These are phyloP conservation scores for Beauveria sp. DNA, from an alignment of 2,329 filamentous ascomycete species.

Conservation along the genomic window DNA sequence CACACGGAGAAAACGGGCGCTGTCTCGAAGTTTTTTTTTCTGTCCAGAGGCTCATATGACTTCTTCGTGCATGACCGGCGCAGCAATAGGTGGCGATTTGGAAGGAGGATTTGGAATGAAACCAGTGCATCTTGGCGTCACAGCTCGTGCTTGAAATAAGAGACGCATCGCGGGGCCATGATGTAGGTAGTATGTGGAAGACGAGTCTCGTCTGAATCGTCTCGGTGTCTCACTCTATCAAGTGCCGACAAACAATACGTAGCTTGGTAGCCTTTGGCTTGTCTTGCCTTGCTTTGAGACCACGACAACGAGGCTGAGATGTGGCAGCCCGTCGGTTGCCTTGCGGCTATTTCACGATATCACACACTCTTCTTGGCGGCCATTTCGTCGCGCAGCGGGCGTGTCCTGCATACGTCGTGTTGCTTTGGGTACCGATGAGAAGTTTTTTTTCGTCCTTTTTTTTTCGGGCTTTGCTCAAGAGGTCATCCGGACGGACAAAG, in stretches of 20 bases:
- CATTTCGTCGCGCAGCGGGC: not conserved
- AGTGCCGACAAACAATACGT: not conserved
- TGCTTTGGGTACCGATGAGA: slow-evolving; percentile 1
- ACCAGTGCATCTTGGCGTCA: too few relatives aligned
- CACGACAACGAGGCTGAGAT: not conserved
- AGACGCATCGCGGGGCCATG: too few relatives aligned
- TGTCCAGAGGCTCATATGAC: not conserved
- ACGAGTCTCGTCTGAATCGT: too few relatives aligned
- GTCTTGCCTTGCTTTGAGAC: too few relatives aligned
- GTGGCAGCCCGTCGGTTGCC: not conserved
- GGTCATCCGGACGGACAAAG: not conserved
- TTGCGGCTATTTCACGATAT: not conserved
- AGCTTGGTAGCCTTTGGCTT: too few relatives aligned
- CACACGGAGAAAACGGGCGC: not conserved
- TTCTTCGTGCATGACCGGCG: not conserved
- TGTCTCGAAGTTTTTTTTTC: not conserved
- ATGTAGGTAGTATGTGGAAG: too few relatives aligned
- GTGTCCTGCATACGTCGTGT: not conserved
- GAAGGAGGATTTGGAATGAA: too few relatives aligned
- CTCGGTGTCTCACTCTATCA: not conserved
- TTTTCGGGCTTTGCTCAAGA: not conserved
- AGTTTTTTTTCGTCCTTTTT: too few relatives aligned
- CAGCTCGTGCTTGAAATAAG: too few relatives aligned
- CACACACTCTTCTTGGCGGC: not conserved
- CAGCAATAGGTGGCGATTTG: too few relatives aligned